Base-by-base conservation (phyloP, 2,329 filamentous ascomycete genomes). In the Arthrinium phaeospermum region DNA sequence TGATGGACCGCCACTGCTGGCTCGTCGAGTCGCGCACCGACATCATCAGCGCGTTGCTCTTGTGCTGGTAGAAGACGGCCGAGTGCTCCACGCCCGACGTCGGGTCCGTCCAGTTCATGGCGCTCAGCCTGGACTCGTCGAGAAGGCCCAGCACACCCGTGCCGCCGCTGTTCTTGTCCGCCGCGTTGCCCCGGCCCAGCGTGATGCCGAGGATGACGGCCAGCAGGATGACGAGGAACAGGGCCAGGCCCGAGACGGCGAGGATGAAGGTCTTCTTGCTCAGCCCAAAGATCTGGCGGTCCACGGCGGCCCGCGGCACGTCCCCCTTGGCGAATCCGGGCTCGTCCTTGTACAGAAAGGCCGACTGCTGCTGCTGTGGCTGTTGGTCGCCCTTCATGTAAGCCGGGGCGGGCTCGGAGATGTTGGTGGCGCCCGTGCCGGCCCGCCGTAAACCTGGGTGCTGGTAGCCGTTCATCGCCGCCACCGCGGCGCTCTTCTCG, bases 61-160 rank as follows among this genome's bases (percentile, higher is more conserved):
- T 27, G 68, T 72, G 69, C 71, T 74, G 73, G 64, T 72, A 74
- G 64, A 72, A 72, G 46, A 74, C 73, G 68, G 71, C 71, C 45
- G 70, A 53, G 71, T 70, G 70, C 24, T 71, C 71, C 10, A 64
- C 67, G 44, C 61, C 70, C 67, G 64, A 67, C 45, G 12, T 57
- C 24, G 64, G 30, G 69, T 74, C 73, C 10, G 73, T 74, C 73
- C 73, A 74, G 70, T 73, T 73, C 45, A 74, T 49, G n/a, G 73
- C 73, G 67, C 41, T 68, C 27, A 74, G 69, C 34, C 45, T 67
- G 4, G 73, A 70, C 27, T 2, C 67, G 19, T 46, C 45, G 7
- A 74, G 69, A 24, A 74, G 19, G 45, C 69, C 67, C 19, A 69
- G 67, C 12, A 27, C 4, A 10, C 46, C 34, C 22, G 34, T 1